Evolutionary conservation across 2,329 filamentous ascomycete species (phyloP), one percentile per base, ranked within the genome.

Genomic region (Spiromastix sp.): DNA sequence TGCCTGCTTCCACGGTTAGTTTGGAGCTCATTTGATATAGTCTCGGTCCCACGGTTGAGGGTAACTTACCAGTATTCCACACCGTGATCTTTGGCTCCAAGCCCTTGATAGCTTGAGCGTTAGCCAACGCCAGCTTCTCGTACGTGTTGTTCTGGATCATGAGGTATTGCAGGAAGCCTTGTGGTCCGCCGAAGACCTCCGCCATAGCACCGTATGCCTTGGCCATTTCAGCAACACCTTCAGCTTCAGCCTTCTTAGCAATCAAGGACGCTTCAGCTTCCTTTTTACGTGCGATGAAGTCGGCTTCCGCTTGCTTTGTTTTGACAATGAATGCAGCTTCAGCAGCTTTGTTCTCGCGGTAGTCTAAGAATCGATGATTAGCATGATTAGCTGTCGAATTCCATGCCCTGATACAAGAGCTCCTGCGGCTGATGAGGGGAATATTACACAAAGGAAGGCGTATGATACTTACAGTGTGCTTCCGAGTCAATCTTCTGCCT

Each of bases 41-140:
- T 17, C n/a, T 31, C 13, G 28, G 24, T 30, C 15, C n/a, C n/a
- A n/a, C n/a, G n/a, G n/a, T n/a, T n/a, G n/a, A n/a, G 36, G 21
- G 24, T 29, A 16, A 35, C 42, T 42, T 48, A 28, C 82, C 82
- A 6, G 85, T 93, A 55, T 85, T 91, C 85, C 85, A 93, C 17
- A 89, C 77, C 42, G 79, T 86, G 63, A 93, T 91, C 78, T 93
- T 93, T 45, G 85, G 85, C 56, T 86, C 74, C 46, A 93, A 62
- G 17, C 85, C 85, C 34, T 74, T 69, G 52, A 93, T 74, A 20
- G 83, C 85, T 20, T 69, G 56, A 30, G 81, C 84, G 48, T 93
- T 93, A 32, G 82, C 83, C 48, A 80, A 70, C 39, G 85, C 85
- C 32, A 93, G 72, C 48, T 79, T 72, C 52, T 83, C 73, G 57